Evolutionary conservation across 257 asterid genomes (phyloP), one percentile per base, ranked within the genome.

Genomic region (Solanum sejunctum): DNA sequence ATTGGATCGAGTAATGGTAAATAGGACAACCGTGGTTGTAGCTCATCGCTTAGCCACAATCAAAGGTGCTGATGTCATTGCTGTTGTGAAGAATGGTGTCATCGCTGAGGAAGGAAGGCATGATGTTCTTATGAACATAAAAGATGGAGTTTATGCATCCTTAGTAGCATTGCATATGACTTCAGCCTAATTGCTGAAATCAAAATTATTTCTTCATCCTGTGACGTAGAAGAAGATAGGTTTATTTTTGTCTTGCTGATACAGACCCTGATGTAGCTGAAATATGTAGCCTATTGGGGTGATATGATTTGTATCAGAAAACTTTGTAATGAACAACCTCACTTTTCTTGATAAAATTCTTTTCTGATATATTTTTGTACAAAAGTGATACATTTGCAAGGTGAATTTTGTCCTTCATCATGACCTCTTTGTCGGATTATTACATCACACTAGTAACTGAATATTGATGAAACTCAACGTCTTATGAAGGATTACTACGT

Each of bases 61-160:
- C 15, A 92, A 87, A 85, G 94, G 95, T 21, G 95, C 98, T 5
- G 94, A 95, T 85, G 39, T 87, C 7, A 95, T 95, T 47, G 97
- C 95, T 7, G 95, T 92, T 0, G 94, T 95, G 56, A 95, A 95
- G 91, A 92, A 92, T 61, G 98, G 98, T 11, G 92, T 83, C 32
- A 86, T 95, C 12, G 84, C 88, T 7, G 98, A 95, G 78, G 89
- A 92, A 89, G 98, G 98, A 2, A 87, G 80, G 55, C 98, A 95
- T 39, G 94, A 92, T 20, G 87, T 17, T 21, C 88, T 95, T 86
- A 91, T 93, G 91, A 88, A 91, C 88, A 89, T 88, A 3, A 39
- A 88, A 5, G 90, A 87, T 81, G 98, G 98, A 8, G 92, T 88
- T 4, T 95, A 95, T 84, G 92, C 97, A 6, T 92, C 98, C 0